Evolutionary conservation across 2,329 filamentous ascomycete species (phyloP).

Genomic region (Cladosporium velox): DNA sequence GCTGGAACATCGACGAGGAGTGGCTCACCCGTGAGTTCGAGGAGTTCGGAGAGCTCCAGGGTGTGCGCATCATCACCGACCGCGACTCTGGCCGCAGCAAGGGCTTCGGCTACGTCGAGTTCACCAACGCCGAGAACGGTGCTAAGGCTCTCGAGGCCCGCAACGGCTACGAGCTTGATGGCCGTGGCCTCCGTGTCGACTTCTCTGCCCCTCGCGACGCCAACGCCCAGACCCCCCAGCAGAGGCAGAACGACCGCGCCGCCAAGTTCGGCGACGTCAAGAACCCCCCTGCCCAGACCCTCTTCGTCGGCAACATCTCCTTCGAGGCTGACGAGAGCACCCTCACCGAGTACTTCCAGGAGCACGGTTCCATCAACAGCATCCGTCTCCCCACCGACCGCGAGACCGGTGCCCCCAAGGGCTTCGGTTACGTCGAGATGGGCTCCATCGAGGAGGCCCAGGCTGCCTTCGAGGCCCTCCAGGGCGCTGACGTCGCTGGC

Average conservation of each 20-base stretch:
- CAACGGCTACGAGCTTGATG: constrained; percentile 73
- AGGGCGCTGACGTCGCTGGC: constrained; percentile 70
- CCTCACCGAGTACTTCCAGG: constrained; percentile 72
- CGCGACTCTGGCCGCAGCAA: constrained; percentile 79
- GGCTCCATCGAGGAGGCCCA: constrained; percentile 79
- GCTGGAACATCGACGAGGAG: constrained; percentile 87
- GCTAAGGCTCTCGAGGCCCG: constrained; percentile 72
- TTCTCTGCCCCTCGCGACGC: constrained; percentile 69
- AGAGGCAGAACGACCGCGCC: constrained; percentile 58
- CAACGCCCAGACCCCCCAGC: constrained; percentile 41
- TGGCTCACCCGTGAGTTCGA: constrained; percentile 80
- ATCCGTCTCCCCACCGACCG: constrained; percentile 87
- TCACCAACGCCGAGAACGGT: constrained; percentile 66
- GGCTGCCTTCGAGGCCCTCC: constrained; percentile 68
- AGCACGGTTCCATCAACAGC: constrained; percentile 70
- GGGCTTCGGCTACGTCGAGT: constrained; percentile 92
- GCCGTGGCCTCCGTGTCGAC: constrained; percentile 75
- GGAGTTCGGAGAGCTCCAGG: constrained; percentile 69
- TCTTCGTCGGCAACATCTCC: constrained; percentile 89
- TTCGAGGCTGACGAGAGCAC: constrained; percentile 79
- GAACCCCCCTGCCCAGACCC: constrained; percentile 79
- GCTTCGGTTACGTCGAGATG: constrained; percentile 90
- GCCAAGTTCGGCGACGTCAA: constrained; percentile 73
- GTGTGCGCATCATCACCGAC: constrained; percentile 81
- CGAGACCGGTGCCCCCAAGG: constrained; percentile 82